A percentile compares a stretch with the other conserved stretches of the same genome.
Conservation (phyloP, 371 early-diverging fungal genomes). For the Mucor racemosus region DNA sequence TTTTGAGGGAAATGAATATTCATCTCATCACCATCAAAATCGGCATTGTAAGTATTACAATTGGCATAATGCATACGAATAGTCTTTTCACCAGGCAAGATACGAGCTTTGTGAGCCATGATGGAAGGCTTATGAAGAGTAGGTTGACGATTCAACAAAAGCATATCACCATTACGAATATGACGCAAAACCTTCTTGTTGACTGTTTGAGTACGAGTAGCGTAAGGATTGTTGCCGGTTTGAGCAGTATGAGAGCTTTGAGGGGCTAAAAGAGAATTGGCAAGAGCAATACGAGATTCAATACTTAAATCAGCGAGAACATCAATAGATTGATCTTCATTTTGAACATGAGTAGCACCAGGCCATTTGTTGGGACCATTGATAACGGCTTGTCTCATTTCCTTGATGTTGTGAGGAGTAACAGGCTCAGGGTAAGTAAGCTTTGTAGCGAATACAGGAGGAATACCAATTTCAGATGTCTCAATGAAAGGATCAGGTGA, state of each 20-base stretch:
- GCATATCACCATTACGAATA: slow-evolving; percentile 95
- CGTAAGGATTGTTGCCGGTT: slow-evolving; percentile 55
- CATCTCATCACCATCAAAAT: slow-evolving; percentile 99
- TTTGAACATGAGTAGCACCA: slow-evolving; percentile 94
- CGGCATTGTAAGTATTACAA: slow-evolving; percentile 98
- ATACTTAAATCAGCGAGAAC: slow-evolving; percentile 73
- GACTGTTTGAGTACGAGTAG: slow-evolving; percentile 67
- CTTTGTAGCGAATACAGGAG: slow-evolving; percentile 96
- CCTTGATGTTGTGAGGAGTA: slow-evolving; percentile 93
- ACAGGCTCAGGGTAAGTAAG: slow-evolving; percentile 99
- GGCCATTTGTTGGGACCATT: slow-evolving; percentile 99
- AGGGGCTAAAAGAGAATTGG: slow-evolving; percentile 94
- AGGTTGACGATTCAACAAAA: slow-evolving; percentile 99
- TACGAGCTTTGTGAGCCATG: slow-evolving; percentile 98
- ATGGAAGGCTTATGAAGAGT: slow-evolving; percentile 99
- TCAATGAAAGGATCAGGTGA: slow-evolving; percentile 99
- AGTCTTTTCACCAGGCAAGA: slow-evolving; percentile 95
- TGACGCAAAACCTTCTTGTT: slow-evolving; percentile 98
- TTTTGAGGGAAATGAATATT: slow-evolving; percentile 99
- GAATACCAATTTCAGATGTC: slow-evolving; percentile 98
- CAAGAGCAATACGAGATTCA: slow-evolving; percentile 94
- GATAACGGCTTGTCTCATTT: slow-evolving; percentile 93
- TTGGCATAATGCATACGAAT: slow-evolving; percentile 99
- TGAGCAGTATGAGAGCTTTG: slow-evolving; percentile 61
- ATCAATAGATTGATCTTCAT: slow-evolving; percentile 92